phyloP scores from a whole-genome alignment of 805 yeast species.

The Kregervanrija delftensis region DNA sequence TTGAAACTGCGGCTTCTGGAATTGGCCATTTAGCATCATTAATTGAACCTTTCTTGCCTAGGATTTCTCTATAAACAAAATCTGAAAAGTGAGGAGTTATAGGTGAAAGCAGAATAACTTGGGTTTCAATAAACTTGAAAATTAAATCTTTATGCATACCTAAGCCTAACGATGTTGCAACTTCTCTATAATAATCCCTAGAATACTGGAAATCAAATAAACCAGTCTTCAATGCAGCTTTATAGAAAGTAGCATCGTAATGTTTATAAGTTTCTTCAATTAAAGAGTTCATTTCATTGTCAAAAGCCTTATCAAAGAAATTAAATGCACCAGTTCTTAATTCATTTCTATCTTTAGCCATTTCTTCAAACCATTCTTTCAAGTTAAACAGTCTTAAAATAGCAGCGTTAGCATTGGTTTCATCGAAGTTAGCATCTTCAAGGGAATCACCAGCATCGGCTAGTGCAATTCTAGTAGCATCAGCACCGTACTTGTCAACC shows the following conservation, averaged over 20 bases:
- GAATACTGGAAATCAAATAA: slow-evolving; percentile 92
- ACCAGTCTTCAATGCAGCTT: slow-evolving; percentile 84
- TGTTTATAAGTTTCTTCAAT: slow-evolving; percentile 67
- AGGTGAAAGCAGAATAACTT: slow-evolving; percentile 80
- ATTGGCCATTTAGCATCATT: slow-evolving; percentile 76
- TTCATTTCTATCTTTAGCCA: slow-evolving; percentile 41
- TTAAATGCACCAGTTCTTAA: slow-evolving; percentile 53
- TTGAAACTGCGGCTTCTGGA: slow-evolving; percentile 59
- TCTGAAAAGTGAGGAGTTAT: slow-evolving; percentile 96
- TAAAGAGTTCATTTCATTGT: slow-evolving; percentile 84
- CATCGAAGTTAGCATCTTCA: slow-evolving; percentile 98
- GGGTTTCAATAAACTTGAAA: slow-evolving; percentile 75
- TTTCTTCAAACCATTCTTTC: slow-evolving; percentile 93
- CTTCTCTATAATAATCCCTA: slow-evolving; percentile 94
- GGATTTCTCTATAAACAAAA: slow-evolving; percentile 75
- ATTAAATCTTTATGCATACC: slow-evolving; percentile 82
- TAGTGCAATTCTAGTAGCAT: slow-evolving; percentile 92
- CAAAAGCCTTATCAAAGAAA: slow-evolving; percentile 86
- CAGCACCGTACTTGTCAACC: slow-evolving; percentile 90
- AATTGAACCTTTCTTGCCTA: slow-evolving; percentile 58
- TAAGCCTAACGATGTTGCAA: slow-evolving; percentile 37
- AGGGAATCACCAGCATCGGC: slow-evolving; percentile 98
- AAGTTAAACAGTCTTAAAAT: slow-evolving; percentile 85
- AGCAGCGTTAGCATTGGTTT: slow-evolving; percentile 94
- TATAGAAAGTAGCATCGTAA: slow-evolving; percentile 70